These are phyloP conservation scores for Pleurozium schreberi DNA, from an alignment of 225 moss, liverwort and hornwort species.

Conservation along the genomic window DNA sequence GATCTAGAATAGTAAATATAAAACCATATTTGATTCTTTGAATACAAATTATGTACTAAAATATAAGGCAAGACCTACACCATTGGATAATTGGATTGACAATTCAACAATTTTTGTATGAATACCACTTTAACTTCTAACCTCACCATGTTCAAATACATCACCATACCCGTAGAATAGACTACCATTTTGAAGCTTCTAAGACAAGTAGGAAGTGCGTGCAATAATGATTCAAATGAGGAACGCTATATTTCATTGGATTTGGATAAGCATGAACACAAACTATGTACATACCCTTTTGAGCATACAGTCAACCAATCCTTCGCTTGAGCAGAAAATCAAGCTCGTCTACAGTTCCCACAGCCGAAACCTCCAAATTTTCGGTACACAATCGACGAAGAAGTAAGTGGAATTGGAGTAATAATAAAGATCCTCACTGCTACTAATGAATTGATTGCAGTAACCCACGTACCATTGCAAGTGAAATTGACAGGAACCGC, in stretches of 20 bases:
- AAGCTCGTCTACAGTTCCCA: not conserved
- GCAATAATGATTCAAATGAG: not conserved
- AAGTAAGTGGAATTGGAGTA: not conserved
- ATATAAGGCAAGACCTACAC: not conserved
- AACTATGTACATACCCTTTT: not conserved
- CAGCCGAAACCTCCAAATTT: not conserved
- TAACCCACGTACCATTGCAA: slow-evolving; percentile 6
- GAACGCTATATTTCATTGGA: accelerated
- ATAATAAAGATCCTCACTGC: not conserved
- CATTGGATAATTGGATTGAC: accelerated
- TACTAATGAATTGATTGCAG: not conserved
- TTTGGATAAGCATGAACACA: not conserved
- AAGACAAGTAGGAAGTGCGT: not conserved
- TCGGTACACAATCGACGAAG: not conserved
- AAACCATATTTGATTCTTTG: not conserved
- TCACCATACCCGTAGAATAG: accelerated
- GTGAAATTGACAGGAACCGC: slow-evolving; percentile 12
- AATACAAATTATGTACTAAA: not conserved
- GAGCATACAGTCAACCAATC: not conserved
- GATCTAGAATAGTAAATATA: not conserved
- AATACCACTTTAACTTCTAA: not conserved
- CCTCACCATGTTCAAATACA: not conserved
- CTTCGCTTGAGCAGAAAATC: not conserved
- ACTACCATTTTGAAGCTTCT: not conserved
- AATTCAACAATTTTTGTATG: not conserved